Evolutionary conservation across 2,329 filamentous ascomycete species (phyloP), one percentile per base, ranked within the genome.

Genomic region (Penicillium sp.): DNA sequence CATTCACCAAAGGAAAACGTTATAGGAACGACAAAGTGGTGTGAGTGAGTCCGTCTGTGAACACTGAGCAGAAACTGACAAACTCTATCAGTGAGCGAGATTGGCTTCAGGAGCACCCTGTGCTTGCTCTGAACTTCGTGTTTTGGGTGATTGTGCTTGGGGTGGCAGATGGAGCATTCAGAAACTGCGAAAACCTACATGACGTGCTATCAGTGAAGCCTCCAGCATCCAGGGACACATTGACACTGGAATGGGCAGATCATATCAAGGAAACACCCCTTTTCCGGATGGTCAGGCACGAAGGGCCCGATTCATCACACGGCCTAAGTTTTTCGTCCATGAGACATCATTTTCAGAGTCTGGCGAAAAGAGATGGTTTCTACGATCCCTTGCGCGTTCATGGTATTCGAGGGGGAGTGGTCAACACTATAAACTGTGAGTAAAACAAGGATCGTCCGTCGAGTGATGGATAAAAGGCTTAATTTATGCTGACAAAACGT

Each of bases 141-240:
- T 61, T 59, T 29, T 60, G 24, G 53, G 47, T 56, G 3, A 60
- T 60, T 1, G 45, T 59, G 3, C 37, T 52, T 50, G 26, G 53
- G 2, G 45, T 61, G 12, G 52, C 52, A 1, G 50, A 60, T 34
- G 7, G 48, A 28, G 50, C 50, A 13, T 61, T 60, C 24, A 61
- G 57, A 40, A 52, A 52, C 9, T 45, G 48, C 27, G n/a, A 5
- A 9, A 51, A 47, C 4, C 5, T 57, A 0, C 51, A 47, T 18
- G 39, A 60, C 12, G 41, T 61, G 25, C 51, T 61, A 5, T 25
- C 40, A 1, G 28, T 35, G 33, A 47, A 37, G 13, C 55, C 46
- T 8, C 54, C 49, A 1, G 48, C 48, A 28, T 45, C 52, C 25
- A 43, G 55, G 47, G 55, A 60, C 27, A 59, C 36, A 26, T 58